A percentile compares a stretch with the other conserved stretches of the same genome.
These are phyloP conservation scores for Suillus sp. DNA, from an alignment of 768 basidiomycete genomes.

Conservation along the genomic window DNA sequence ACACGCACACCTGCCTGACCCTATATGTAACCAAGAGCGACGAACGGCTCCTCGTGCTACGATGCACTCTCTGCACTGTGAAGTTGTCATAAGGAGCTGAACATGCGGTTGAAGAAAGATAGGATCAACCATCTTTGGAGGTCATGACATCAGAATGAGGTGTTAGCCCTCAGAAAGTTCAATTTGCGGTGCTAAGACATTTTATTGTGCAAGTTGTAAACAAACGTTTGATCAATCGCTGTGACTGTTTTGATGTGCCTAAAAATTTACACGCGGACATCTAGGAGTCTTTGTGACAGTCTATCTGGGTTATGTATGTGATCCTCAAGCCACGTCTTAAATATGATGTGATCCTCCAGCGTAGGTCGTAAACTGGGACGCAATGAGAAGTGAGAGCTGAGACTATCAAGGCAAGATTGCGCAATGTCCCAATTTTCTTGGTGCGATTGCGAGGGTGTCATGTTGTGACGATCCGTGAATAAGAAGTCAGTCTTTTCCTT, in stretches of 20 bases:
- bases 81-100: background rate
- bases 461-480: accelerated
- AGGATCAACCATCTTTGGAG: background rate
- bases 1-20: too few relatives aligned
- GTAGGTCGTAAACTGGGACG: background rate
- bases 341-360: background rate
- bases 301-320: background rate
- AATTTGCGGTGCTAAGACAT: background rate
- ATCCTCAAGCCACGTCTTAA: background rate
- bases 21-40: too few relatives aligned
- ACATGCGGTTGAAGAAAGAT: background rate
- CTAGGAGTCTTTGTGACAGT: background rate
- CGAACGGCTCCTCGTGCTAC: too few relatives aligned
- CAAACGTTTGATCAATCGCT: background rate
- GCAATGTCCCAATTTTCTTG: background rate
- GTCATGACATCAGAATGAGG: background rate
- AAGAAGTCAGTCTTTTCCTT: background rate
- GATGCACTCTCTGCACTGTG: slow-evolving; percentile 43
- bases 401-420: background rate
- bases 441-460: background rate
- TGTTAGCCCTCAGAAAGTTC: background rate
- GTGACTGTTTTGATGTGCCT: too few relatives aligned
- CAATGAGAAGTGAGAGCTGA: background rate
- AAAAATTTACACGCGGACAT: background rate
- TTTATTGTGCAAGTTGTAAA: background rate